Conservation (phyloP, 257 asterid genomes). For the Haberlea rhodopensis region DNA sequence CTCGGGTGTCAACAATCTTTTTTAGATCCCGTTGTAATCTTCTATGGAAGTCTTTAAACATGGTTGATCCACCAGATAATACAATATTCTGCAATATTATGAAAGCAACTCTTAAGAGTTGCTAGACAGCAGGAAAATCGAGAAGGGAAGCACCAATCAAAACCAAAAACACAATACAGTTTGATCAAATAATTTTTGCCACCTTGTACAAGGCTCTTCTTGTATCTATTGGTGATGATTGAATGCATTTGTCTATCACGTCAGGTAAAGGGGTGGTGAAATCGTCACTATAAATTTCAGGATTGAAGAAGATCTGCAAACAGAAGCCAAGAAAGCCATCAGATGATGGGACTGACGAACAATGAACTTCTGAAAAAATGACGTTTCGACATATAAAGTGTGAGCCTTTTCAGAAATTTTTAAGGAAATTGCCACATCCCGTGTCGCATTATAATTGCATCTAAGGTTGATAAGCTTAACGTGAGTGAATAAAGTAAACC, state of each 20-base stretch:
- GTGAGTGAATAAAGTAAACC: slow-evolving; percentile 47
- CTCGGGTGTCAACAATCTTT: slow-evolving; percentile 87
- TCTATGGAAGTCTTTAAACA: slow-evolving; percentile 90
- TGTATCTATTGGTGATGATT: slow-evolving; percentile 97
- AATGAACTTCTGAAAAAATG: not conserved
- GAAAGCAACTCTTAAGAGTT: slow-evolving; percentile 22
- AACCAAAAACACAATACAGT: slow-evolving; percentile 14
- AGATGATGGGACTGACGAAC: slow-evolving; percentile 11
- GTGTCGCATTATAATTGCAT: not conserved
- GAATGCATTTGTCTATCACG: slow-evolving; percentile 90
- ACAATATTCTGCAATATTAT: slow-evolving; percentile 68
- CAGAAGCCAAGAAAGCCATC: slow-evolving; percentile 25
- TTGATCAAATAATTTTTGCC: slow-evolving; percentile 18
- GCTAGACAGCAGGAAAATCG: slow-evolving; percentile 1
- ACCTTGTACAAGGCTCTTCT: slow-evolving; percentile 97
- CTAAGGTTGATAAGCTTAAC: slow-evolving; percentile 26
- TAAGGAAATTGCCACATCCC: not conserved
- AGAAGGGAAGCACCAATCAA: slow-evolving; percentile 19
- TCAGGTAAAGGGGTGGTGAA: slow-evolving; percentile 76
- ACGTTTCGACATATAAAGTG: not conserved
- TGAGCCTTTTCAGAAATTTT: not conserved
- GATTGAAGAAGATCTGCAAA: slow-evolving; percentile 85
- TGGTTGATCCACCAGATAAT: slow-evolving; percentile 93
- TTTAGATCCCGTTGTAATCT: slow-evolving; percentile 85
- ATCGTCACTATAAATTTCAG: slow-evolving; percentile 73